Evolutionary conservation across 768 basidiomycete genomes (phyloP), one percentile per base, ranked within the genome.

Genomic region (Chiua virens): DNA sequence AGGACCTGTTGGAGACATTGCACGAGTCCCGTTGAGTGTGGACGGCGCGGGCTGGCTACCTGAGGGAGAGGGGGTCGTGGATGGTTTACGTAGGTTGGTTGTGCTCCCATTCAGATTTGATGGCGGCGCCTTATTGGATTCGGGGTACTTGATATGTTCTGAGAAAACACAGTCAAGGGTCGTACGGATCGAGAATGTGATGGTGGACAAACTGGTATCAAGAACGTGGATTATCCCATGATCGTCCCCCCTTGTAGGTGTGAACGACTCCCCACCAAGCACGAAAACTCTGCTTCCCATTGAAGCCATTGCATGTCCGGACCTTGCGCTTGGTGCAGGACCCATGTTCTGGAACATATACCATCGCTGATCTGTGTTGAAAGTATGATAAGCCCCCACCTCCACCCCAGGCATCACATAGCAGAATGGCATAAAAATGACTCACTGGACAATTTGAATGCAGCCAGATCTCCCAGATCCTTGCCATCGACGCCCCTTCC

Each of bases 311-410:
- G 96, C 91, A 71, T 99, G 97, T 2, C 97, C 97, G 9, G 92
- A 95, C 44, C 97, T 81, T 3, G 92, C 91, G 36, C 79, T 86
- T 1, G 97, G 97, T 15, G 92, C 82, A 17, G 96, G 96, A 0
- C 97, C 97, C 97, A 99, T 99, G 65, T 98, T 97, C 71, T 98
- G 94, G 76, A 99, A 99, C 92, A 95, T 98, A 73, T 95, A 99
- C 97, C 97, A 99, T 60, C 97, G 80, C 64, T 93, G 91, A 70
- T 94, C 96, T 98, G 66, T 27, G 41, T 39, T 45, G 4, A 17
- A 42, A 47, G 14, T 3, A 52, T 25, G 7, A 48, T 68, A 48
- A 67, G 54, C 41, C 15, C 34, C 30, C 17, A 10, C 22, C 42
- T 53, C 57, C 44, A 30, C 42, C 28, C 36, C n/a, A 28, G 21